Evolutionary conservation across 768 basidiomycete genomes (phyloP).

Genomic region (Brasilioporus rufonigricans): DNA sequence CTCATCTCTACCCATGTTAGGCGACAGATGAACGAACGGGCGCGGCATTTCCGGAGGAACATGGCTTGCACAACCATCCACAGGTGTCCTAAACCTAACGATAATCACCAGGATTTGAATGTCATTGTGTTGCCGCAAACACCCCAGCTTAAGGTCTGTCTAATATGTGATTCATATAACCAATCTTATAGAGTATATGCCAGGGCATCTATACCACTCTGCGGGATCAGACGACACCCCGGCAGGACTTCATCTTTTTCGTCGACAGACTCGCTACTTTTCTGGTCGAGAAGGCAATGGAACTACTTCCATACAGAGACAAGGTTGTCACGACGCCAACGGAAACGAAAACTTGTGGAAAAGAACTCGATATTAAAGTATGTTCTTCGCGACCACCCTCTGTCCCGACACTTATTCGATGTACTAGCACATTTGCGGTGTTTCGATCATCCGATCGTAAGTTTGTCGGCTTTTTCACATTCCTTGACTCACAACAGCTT

Average conservation of each 20-base stretch:
- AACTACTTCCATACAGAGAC: conserved; percentile 69
- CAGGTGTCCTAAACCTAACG: conserved; percentile 37
- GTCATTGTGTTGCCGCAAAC: conserved; percentile 73
- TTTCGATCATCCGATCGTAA: conserved; percentile 85
- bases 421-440: conserved; percentile 73
- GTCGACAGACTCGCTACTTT: conserved; percentile 83
- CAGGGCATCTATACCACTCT: conserved; percentile 91
- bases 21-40: conserved; percentile 77
- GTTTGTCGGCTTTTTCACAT: conserved; percentile 27
- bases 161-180: background rate
- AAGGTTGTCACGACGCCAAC: conserved; percentile 69
- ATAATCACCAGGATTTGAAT: conserved; percentile 44
- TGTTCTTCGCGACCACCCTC: background rate
- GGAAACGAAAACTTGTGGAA: conserved; percentile 53
- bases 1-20: conserved; percentile 89
- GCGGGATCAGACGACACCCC: conserved; percentile 63
- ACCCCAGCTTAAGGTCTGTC: conserved; percentile 69
- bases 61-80: conserved; percentile 54
- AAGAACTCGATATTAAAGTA: conserved; percentile 61
- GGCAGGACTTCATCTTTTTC: conserved; percentile 93
- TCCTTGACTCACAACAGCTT: conserved; percentile 6
- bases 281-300: conserved; percentile 81
- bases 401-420: background rate
- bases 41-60: conserved; percentile 67
- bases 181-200: background rate